These are phyloP conservation scores for Salvia splendens DNA, from an alignment of 257 asterid species.

Conservation along the genomic window DNA sequence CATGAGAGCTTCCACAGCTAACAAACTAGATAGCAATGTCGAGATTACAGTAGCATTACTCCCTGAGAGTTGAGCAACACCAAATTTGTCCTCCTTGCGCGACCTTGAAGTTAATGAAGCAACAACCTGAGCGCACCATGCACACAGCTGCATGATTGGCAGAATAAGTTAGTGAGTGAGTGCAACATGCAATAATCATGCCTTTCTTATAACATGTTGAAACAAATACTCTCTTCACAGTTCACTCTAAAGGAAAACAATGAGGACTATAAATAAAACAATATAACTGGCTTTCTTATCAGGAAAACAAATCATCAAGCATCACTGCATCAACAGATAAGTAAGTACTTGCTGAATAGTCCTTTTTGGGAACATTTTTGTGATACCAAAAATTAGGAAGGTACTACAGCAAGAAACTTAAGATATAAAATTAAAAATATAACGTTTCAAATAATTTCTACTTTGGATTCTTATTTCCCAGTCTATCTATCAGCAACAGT, in stretches of 20 bases:
- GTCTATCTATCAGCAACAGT: not conserved
- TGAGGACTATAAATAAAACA: not conserved
- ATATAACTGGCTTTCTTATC: not conserved
- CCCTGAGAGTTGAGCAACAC: constrained; percentile 91
- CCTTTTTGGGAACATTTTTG: not conserved
- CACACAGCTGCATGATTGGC: constrained; percentile 60
- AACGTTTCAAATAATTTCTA: not conserved
- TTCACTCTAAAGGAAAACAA: not conserved
- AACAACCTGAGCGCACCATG: constrained; percentile 78
- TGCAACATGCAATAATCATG: not conserved
- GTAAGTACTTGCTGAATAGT: not conserved
- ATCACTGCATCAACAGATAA: not conserved
- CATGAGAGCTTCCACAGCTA: constrained; percentile 80
- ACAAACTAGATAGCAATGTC: constrained; percentile 62
- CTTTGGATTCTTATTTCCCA: not conserved
- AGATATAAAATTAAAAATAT: not conserved
- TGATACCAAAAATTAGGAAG: constrained; percentile 1
- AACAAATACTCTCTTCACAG: not conserved
- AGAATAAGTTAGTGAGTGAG: constrained; percentile 30
- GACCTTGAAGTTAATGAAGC: constrained; percentile 82
- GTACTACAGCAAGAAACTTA: not conserved
- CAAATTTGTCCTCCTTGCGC: constrained; percentile 84
- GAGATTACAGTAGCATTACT: constrained; percentile 79
- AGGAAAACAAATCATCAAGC: constrained; percentile 1
- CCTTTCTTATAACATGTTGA: not conserved